A percentile compares a stretch with the other conserved stretches of the same genome.
Evolutionary conservation across 2,329 filamentous ascomycete species (phyloP).

Genomic region (Pseudogymnoascus pannorum): DNA sequence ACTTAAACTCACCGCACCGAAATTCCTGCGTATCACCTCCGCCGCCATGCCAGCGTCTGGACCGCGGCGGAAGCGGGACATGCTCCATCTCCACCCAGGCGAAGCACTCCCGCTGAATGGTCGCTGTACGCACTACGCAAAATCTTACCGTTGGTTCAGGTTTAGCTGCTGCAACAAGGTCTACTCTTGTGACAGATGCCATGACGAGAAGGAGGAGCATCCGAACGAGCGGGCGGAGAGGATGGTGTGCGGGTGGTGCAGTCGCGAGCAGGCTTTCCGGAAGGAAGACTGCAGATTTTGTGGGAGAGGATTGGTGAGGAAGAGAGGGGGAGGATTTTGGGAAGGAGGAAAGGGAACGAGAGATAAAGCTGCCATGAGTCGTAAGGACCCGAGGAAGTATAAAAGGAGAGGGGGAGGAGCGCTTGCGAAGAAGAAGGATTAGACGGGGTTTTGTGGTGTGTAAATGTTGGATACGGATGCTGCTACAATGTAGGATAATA

Average conservation of each 20-base stretch:
- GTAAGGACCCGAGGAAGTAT: constrained; percentile 69
- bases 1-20: constrained; percentile 70
- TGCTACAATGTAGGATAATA: background rate
- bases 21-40: constrained; percentile 64
- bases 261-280: constrained; percentile 71
- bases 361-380: constrained; percentile 62
- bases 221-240: constrained; percentile 73
- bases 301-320: constrained; percentile 59
- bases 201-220: constrained; percentile 54
- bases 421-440: constrained; percentile 1
- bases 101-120: constrained; percentile 47
- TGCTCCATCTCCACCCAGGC: constrained; percentile 49
- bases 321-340: constrained; percentile 68
- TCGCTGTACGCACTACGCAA: constrained; percentile 50
- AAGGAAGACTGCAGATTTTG: constrained; percentile 71
- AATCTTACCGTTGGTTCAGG: constrained; percentile 56
- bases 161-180: constrained; percentile 56
- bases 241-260: constrained; percentile 78
- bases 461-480: background rate
- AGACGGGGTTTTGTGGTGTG: background rate
- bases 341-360: constrained; percentile 80
- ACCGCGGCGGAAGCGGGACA: constrained; percentile 41
- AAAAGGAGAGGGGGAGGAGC: constrained; percentile 44
- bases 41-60: constrained; percentile 32
- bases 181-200: constrained; percentile 63